Evolutionary conservation across 75 land plant genomes (phyloP).

Genomic region (Ceratopteris richardii): DNA sequence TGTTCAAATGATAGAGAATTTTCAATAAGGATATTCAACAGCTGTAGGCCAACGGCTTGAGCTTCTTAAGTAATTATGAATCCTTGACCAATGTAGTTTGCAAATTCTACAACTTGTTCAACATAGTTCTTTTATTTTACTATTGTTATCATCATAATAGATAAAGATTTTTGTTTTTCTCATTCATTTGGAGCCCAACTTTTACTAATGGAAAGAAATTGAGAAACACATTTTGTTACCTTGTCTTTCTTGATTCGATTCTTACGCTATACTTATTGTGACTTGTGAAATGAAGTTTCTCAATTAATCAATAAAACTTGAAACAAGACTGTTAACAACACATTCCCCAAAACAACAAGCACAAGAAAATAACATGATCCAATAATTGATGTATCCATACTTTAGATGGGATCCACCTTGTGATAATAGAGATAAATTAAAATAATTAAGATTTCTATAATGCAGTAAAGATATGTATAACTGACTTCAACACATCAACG

Average conservation of each 20-base stretch:
- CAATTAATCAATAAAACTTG: not conserved
- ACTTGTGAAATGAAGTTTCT: not conserved
- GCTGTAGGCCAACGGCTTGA: no score
- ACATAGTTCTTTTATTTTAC: not conserved
- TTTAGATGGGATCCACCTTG: not conserved
- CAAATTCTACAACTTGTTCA: not conserved
- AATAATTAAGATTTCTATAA: not conserved
- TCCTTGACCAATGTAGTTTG: constrained; percentile 3
- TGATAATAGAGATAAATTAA: not conserved
- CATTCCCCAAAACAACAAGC: not conserved
- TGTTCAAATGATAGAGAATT: no score
- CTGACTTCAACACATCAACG: not conserved
- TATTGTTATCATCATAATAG: not conserved
- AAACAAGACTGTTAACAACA: not conserved
- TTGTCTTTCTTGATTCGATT: not conserved
- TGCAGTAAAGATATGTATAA: not conserved
- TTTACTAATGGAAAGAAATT: not conserved
- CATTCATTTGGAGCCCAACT: not conserved
- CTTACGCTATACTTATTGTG: not conserved
- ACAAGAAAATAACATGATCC: not conserved
- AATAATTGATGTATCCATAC: not conserved
- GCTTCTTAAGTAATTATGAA: not conserved
- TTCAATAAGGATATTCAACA: no score
- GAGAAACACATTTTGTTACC: not conserved
- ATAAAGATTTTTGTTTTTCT: not conserved